Evolutionary conservation across 139 green algal genomes (phyloP), one percentile per base, ranked within the genome.

Genomic region (Tetradesmus lagerheimii): DNA sequence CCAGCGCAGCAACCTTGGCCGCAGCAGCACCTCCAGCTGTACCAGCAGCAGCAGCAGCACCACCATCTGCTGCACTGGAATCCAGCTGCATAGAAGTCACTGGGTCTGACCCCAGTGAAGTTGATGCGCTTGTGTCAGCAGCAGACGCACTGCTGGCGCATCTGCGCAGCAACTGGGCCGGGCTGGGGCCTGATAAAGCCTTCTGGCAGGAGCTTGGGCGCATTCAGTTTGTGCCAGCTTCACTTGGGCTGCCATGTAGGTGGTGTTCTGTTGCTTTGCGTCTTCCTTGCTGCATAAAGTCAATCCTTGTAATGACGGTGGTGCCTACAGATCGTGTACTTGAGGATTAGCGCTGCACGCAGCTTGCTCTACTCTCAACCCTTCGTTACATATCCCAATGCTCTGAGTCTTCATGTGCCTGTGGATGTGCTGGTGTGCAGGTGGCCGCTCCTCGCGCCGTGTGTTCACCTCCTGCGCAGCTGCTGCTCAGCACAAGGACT

Each of bases 401-500:
- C n/a, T n/a, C n/a, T n/a, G n/a, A n/a, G n/a, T n/a, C n/a, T n/a
- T n/a, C 66, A 62, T 18, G 43, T 8, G 43, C 43, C 35, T 53
- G 76, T 53, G 50, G 43, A 41, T 86, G 45, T n/a, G 29, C 6
- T 86, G 71, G n/a, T 74, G 25, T 67, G 50, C 78, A 91, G 87
- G 87, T 35, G 27, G 62, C 78, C 57, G n/a, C 23, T 29, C 53
- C 27, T 25, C 39, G 3, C 39, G 78, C 27, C 53, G 35, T 16
- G 87, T 91, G 88, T 92, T 95, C 83, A 75, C 88, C 29, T 87
- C 38, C 31, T 94, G 85, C 86, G 67, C 37, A 0, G 86, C 93
- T 39, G 91, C 92, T 0, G 90, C 93, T 0, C 0, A 39, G 39
- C 53, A 87, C 79, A 90, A 93, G 37, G 95, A 97, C 93, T 97